A percentile compares a stretch with the other conserved stretches of the same genome.
These are phyloP conservation scores for Penicillium sp. DNA, from an alignment of 2,329 filamentous ascomycete genomes.

Conservation along the genomic window DNA sequence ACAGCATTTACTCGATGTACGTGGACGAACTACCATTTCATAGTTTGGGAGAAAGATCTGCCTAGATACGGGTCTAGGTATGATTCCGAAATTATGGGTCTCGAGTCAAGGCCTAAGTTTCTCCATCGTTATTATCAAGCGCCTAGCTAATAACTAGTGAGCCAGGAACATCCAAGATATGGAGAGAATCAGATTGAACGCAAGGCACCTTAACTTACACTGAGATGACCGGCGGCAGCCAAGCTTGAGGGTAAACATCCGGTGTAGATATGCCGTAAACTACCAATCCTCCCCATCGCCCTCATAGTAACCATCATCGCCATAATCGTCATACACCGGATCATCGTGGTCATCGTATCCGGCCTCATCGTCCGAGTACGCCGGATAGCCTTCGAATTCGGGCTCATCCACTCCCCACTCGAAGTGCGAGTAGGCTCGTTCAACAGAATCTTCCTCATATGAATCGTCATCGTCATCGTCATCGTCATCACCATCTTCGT, in stretches of 20 bases:
- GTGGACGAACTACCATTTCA: too few species aligned
- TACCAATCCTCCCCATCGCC: background rate
- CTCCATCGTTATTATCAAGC: too few species aligned
- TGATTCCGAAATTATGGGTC: too few species aligned
- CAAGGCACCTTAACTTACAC: background rate
- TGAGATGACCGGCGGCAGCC: background rate
- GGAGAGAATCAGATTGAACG: background rate
- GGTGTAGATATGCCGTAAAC: background rate
- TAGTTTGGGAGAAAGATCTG: too few species aligned
- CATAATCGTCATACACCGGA: background rate
- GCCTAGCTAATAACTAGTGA: background rate
- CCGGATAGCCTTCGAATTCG: constrained; percentile 7
- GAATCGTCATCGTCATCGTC: background rate
- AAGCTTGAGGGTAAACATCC: background rate
- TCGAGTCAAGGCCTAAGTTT: too few species aligned
- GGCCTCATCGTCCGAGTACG: constrained; percentile 4
- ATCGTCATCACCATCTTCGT: background rate
- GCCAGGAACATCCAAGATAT: background rate
- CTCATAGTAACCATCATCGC: background rate
- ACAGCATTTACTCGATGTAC: too few species aligned
- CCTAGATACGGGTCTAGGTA: too few species aligned
- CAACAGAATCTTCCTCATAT: background rate
- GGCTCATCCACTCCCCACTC: constrained; percentile 11
- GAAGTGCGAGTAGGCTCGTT: background rate
- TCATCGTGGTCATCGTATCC: background rate